Percentiles rank a stretch among this genome's conserved stretches.
Conservation (phyloP, 2,329 filamentous ascomycete genomes). For the Phaeophleospora eucalypticola region DNA sequence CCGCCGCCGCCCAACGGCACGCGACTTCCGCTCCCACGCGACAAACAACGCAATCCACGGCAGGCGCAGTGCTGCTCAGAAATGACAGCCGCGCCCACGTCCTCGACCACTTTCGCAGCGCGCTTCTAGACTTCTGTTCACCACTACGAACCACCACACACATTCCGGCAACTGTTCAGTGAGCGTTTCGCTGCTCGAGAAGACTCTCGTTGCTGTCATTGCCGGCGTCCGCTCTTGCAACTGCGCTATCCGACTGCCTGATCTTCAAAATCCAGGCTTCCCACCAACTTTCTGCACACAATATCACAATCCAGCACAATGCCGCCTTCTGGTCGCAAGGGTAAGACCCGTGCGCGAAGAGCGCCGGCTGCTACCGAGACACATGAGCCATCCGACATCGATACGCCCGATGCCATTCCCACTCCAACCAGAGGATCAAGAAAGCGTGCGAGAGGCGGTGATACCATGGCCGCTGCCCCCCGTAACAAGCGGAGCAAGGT, state of each 20-base stretch:
- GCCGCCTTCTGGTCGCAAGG: slow-evolving; percentile 33
- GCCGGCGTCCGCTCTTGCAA: too few species aligned
- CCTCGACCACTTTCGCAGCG: background rate
- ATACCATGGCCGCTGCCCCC: slow-evolving; percentile 22
- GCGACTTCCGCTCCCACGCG: background rate
- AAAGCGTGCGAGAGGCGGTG: slow-evolving; percentile 38
- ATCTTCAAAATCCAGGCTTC: too few species aligned
- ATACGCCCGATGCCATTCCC: slow-evolving; percentile 45
- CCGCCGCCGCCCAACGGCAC: background rate
- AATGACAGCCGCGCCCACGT: background rate
- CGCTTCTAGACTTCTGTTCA: background rate
- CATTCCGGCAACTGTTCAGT: too few species aligned
- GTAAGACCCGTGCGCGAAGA: slow-evolving; percentile 31
- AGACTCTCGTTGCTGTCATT: too few species aligned
- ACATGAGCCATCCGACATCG: slow-evolving; percentile 35
- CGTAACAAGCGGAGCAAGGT: slow-evolving; percentile 33
- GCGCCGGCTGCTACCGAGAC: slow-evolving; percentile 25
- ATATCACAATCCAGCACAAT: slow-evolving; percentile 16
- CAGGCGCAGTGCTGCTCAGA: background rate
- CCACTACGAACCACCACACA: background rate
- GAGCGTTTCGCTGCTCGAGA: too few species aligned
- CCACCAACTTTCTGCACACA: background rate
- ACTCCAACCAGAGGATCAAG: slow-evolving; percentile 47
- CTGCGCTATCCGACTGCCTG: too few species aligned
- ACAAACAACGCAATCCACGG: background rate